Evolutionary conservation across 2,329 filamentous ascomycete species (phyloP), one percentile per base, ranked within the genome.

Genomic region (Aspergillus ruber): DNA sequence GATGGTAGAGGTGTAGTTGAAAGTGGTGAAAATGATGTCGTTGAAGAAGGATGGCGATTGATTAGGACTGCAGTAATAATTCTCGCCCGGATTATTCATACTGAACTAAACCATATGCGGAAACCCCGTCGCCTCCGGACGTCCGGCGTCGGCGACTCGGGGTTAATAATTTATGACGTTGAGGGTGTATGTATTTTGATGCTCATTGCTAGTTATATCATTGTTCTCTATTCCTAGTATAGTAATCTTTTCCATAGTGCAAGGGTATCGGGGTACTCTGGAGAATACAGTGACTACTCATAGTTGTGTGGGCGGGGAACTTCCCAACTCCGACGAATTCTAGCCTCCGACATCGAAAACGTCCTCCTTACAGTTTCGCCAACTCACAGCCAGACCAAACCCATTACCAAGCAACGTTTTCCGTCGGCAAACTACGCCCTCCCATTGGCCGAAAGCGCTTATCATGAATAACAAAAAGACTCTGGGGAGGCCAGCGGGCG

Each of bases 91-190:
- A 51, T 53, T 50, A 50, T 46, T 48, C 44, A 42, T 23, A n/a
- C 39, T 6, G 18, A 36, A 43, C 52, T 55, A 55, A 35, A 8
- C 50, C 43, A 2, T 10, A 42, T 46, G 17, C 29, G 43, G 52
- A 42, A 51, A 47, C 39, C 42, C 48, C 48, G 45, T 55, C 29
- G 52, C 54, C 52, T 55, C 50, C 50, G 40, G 32, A 33, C 23
- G 48, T 46, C 52, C 54, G 54, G 54, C 54, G 46, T 56, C 53
- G 53, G 53, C 51, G 49, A 54, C 51, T 36, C 18, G 20, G 40
- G 10, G 20, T 15, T 42, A 38, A 38, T 15, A 21, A 4, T 39
- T 39, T 39, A 18, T 15, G n/a, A 35, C 33, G 15, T 35, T n/a
- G 13, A 35, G 17, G 13, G 36, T 39, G 18, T 39, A 17, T 21